Percentiles rank a stretch among this genome's conserved stretches.
These are phyloP conservation scores for Rhododendron griersonianum DNA, from an alignment of 148 eudicot genomes.

Conservation along the genomic window DNA sequence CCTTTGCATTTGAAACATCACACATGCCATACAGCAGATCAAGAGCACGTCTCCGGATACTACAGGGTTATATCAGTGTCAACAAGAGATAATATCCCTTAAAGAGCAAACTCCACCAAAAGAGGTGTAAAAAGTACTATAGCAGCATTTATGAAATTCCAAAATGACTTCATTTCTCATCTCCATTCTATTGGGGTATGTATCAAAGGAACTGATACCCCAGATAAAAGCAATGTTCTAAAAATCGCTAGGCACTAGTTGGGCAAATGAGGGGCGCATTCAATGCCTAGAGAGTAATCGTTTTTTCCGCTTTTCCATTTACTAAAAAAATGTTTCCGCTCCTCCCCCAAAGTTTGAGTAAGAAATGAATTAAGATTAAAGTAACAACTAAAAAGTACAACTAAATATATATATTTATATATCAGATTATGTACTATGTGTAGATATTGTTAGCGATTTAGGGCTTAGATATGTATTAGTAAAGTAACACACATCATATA, in stretches of 20 bases:
- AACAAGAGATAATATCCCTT: neutral
- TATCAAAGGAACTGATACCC: neutral
- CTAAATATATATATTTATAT: too few species aligned
- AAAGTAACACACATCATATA: neutral
- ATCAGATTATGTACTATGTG: too few species aligned
- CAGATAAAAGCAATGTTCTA: neutral
- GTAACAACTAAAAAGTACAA: neutral
- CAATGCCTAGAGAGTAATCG: neutral
- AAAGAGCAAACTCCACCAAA: neutral
- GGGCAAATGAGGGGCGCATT: neutral
- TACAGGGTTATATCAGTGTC: conserved; percentile 26
- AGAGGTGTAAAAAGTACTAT: neutral
- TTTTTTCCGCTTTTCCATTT: too few species aligned
- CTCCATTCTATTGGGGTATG: neutral
- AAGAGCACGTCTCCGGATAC: conserved; percentile 96
- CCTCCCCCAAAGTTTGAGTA: neutral
- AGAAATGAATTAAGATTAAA: neutral
- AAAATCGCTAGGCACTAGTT: neutral
- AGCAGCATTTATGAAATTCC: neutral
- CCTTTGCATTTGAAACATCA: conserved; percentile 97
- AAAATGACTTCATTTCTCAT: neutral
- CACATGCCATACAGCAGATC: conserved; percentile 99
- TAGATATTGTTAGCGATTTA: too few species aligned
- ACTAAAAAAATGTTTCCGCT: neutral
- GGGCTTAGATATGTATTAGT: neutral